phyloP scores from a whole-genome alignment of 345 rosid genomes.

The Eucalyptus polybractea region DNA sequence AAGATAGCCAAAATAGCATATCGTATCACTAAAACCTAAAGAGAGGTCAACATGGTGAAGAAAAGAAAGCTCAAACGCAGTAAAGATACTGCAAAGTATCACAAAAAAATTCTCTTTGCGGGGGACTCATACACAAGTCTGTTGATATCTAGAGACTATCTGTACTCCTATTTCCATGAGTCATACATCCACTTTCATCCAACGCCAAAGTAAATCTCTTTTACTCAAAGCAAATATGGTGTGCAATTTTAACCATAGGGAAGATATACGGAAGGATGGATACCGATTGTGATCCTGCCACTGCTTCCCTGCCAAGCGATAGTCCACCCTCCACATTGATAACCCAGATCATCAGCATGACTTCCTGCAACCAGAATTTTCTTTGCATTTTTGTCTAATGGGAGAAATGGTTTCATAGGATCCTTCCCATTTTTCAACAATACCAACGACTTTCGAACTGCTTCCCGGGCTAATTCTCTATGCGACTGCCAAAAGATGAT shows the following conservation, averaged over 20 bases:
- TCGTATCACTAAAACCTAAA: neutral
- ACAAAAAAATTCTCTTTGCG: neutral
- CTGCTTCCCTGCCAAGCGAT: conserved; percentile 45
- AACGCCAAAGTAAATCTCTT: neutral
- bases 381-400: conserved; percentile 49
- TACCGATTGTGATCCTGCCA: conserved; percentile 85
- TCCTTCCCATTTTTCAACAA: conserved; percentile 73
- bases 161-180: neutral
- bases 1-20: neutral
- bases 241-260: neutral
- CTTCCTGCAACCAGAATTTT: conserved; percentile 66
- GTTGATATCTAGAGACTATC: neutral
- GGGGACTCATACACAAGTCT: neutral
- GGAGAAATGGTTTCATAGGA: conserved; percentile 40
- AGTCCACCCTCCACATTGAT: conserved; percentile 95
- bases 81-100: neutral
- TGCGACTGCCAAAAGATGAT: conserved; percentile 37
- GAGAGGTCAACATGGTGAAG: neutral
- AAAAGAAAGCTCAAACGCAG: neutral
- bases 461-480: conserved; percentile 67
- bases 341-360: conserved; percentile 85
- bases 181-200: neutral
- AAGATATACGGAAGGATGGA: neutral
- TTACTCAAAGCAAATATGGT: neutral
- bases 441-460: conserved; percentile 81